These are phyloP conservation scores for Polygonum maritimum DNA, from an alignment of 148 eudicot species.

Conservation along the genomic window DNA sequence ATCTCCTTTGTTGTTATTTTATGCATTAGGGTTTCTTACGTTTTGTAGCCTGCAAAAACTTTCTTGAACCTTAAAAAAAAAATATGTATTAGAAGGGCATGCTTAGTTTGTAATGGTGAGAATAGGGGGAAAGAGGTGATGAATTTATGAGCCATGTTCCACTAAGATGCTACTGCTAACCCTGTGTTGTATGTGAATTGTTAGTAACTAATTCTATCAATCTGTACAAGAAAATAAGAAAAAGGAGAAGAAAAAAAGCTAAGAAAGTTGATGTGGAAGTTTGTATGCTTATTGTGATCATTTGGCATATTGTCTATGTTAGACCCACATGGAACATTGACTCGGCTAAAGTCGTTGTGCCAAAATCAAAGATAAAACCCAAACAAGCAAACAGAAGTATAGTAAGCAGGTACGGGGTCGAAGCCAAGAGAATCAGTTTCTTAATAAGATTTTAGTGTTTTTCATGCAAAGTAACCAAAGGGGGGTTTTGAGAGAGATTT, in stretches of 20 bases:
- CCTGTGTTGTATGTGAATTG: background rate
- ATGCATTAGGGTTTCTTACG: background rate
- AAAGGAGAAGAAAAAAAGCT: background rate
- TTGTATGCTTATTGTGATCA: background rate
- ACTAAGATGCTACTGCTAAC: background rate
- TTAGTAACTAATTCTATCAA: background rate
- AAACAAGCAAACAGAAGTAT: too few species aligned
- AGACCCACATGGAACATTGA: too few species aligned
- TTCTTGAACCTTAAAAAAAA: background rate
- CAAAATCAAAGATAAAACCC: too few species aligned
- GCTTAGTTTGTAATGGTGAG: background rate
- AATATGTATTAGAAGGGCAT: background rate
- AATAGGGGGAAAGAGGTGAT: background rate
- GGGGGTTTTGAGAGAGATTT: too few species aligned
- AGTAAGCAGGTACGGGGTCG: too few species aligned
- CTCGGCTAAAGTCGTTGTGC: too few species aligned
- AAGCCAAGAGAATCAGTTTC: too few species aligned
- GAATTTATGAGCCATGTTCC: background rate
- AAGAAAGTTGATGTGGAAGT: background rate
- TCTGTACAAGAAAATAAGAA: background rate
- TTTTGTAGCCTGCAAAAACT: constrained; percentile 6
- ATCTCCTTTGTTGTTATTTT: background rate
- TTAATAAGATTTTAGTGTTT: too few species aligned
- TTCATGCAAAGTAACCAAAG: too few species aligned
- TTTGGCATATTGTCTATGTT: too few species aligned